These are phyloP conservation scores for Sonneratia alba DNA, from an alignment of 345 rosid genomes.

Conservation along the genomic window DNA sequence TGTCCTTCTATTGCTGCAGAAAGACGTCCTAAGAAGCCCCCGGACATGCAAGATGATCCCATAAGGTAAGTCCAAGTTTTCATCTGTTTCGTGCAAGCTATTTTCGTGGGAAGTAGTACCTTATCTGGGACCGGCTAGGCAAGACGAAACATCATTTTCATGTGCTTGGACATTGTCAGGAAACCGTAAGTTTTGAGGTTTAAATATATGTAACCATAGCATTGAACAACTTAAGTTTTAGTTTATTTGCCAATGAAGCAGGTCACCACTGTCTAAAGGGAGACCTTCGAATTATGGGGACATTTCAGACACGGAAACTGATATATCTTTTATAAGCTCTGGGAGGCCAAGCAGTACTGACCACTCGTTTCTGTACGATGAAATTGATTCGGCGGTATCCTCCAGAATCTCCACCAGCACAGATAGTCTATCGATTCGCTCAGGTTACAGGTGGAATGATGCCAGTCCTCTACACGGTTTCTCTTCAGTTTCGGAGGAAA, in stretches of 20 bases:
- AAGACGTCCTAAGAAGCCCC: constrained; percentile 28
- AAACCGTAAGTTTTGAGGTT: no score
- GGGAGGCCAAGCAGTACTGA: constrained; percentile 61
- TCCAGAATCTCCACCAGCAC: constrained; percentile 49
- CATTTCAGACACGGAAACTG: constrained; percentile 49
- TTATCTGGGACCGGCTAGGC: not conserved
- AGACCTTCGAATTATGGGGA: constrained; percentile 24
- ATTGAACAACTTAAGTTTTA: not conserved
- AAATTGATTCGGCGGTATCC: constrained; percentile 28
- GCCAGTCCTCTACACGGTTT: constrained; percentile 30
- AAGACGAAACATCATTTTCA: not conserved
- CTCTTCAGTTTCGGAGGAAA: constrained; percentile 49
- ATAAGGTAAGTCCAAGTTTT: constrained; percentile 34
- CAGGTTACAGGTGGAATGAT: constrained; percentile 37
- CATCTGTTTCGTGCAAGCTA: not conserved
- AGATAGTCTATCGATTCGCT: constrained; percentile 48
- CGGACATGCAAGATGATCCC: constrained; percentile 26
- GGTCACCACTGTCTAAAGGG: constrained; percentile 40
- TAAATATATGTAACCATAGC: not conserved
- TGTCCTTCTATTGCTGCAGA: constrained; percentile 22
- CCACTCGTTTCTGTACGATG: constrained; percentile 32
- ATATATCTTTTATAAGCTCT: constrained; percentile 78
- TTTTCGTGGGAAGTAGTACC: not conserved
- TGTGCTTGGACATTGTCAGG: not conserved
- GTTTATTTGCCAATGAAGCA: constrained; percentile 14